These are phyloP conservation scores for Phytopythium delawarense DNA, from an alignment of 352 stramenopile species.

Conservation along the genomic window DNA sequence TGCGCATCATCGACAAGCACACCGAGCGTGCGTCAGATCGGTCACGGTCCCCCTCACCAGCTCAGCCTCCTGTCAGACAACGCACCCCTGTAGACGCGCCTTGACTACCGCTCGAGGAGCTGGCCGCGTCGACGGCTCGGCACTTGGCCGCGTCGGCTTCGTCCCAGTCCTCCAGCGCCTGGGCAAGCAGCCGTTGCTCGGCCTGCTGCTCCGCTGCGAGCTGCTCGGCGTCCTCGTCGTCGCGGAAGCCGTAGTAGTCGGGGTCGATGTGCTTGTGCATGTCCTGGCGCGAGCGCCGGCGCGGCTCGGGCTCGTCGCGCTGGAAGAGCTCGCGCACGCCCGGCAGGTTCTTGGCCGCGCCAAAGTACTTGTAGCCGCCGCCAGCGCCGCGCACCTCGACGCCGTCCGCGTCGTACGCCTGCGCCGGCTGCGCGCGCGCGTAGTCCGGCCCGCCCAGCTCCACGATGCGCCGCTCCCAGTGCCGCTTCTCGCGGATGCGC, in stretches of 20 bases:
- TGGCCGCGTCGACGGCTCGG: background rate
- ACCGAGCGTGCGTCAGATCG: background rate
- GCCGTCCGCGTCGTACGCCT: conserved; percentile 76
- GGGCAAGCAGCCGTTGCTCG: conserved; percentile 40
- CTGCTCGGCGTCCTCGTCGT: conserved; percentile 58
- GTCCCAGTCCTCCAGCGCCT: conserved; percentile 59
- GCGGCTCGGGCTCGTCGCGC: conserved; percentile 60
- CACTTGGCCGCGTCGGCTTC: conserved; percentile 25
- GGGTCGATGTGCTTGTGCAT: conserved; percentile 90
- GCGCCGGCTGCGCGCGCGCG: conserved; percentile 56
- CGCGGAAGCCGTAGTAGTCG: conserved; percentile 77
- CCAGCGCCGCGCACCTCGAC: conserved; percentile 51
- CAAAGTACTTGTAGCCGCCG: conserved; percentile 96
- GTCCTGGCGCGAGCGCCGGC: conserved; percentile 66
- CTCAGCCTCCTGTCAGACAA: background rate
- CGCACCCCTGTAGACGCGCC: background rate
- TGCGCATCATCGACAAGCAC: background rate
- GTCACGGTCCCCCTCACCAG: background rate
- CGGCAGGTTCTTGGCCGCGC: conserved; percentile 93
- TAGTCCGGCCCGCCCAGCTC: conserved; percentile 91
- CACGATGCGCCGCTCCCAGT: conserved; percentile 87
- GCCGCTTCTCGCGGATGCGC: conserved; percentile 91
- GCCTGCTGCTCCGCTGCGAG: conserved; percentile 41
- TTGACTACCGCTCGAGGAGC: background rate
- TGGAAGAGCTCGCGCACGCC: conserved; percentile 95